Percentiles rank a stretch among this genome's conserved stretches.
Conservation (phyloP, 169 alveolate genomes). For the Hepatocystis sp. region DNA sequence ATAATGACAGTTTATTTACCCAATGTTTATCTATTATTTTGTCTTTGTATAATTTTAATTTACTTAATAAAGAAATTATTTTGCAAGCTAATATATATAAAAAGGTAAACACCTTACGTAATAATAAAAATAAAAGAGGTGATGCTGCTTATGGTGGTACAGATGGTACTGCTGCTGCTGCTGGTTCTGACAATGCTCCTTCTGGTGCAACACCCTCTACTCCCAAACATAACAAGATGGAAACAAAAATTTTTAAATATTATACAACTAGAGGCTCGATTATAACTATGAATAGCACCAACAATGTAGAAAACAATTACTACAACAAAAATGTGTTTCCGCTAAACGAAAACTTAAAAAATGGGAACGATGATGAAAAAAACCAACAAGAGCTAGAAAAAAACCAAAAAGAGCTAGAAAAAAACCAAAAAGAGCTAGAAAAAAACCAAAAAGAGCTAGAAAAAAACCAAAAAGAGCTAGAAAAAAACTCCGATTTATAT, state of each 20-base stretch:
- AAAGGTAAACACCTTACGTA: background rate
- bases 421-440: background rate
- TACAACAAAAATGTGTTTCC: no score
- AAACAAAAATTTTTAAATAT: background rate
- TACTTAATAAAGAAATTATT: constrained; percentile 61
- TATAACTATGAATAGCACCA: no score
- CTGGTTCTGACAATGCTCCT: no score
- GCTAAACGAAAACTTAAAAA: no score
- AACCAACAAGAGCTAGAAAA: no score
- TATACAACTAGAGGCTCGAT: no score
- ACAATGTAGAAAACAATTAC: no score
- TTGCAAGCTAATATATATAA: constrained; percentile 27
- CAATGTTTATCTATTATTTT: constrained; percentile 35
- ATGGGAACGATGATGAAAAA: no score
- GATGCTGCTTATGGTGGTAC: no score
- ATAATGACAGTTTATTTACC: constrained; percentile 14
- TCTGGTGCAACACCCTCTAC: background rate
- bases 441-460: background rate
- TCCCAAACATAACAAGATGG: no score
- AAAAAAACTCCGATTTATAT: background rate
- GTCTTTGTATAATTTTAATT: constrained; percentile 62
- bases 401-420: background rate
- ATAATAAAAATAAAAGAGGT: background rate
- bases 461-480: background rate
- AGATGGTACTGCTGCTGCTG: background rate